Evolutionary conservation across 768 basidiomycete genomes (phyloP), one percentile per base, ranked within the genome.

Genomic region (Gautieria morchelliformis): DNA sequence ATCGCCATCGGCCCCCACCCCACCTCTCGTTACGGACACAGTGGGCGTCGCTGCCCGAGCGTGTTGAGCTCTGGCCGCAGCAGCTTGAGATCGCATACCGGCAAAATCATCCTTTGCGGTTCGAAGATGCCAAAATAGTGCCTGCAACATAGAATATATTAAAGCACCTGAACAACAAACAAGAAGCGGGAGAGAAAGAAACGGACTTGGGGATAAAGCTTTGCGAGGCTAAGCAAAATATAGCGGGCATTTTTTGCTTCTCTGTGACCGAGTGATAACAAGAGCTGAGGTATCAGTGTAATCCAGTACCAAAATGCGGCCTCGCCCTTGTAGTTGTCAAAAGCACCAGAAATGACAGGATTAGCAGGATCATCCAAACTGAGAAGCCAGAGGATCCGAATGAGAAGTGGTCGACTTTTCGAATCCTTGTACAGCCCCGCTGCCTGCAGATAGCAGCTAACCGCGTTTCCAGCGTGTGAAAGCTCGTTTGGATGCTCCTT

Each of bases 281-380:
- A 85, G 9, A 99, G 79, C 65, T 99, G 95, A 4, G 96, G 96
- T 46, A 96, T 93, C 57, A 97, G 75, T 1, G 95, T 89, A 63
- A 99, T 94, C 96, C 96, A 99, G 69, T 92, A 97, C 96, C 96
- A 99, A 62, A 88, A 89, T 12, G 93, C 93, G 3, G 90, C 83
- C 65, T 98, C 95, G 59, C 95, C 95, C 68, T 94, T 95, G 72
- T 96, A 96, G 22, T 84, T 87, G 66, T 97, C 93, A 63, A 96
- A 96, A 0, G 88, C 85, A 45, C 84, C 79, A 22, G 87, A 85
- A 57, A 57, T 53, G 56, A 89, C 83, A 1, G 82, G 81, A 59
- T 84, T 77, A 22, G 74, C 71, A 15, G 70, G 74, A 59, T 99
- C 95, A 66, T 99, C 96, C 17, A 97, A 76, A 65, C 91, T 93